phyloP scores from a whole-genome alignment of 495 filamentous ascomycete genomes.

The Durotheca rogersii region DNA sequence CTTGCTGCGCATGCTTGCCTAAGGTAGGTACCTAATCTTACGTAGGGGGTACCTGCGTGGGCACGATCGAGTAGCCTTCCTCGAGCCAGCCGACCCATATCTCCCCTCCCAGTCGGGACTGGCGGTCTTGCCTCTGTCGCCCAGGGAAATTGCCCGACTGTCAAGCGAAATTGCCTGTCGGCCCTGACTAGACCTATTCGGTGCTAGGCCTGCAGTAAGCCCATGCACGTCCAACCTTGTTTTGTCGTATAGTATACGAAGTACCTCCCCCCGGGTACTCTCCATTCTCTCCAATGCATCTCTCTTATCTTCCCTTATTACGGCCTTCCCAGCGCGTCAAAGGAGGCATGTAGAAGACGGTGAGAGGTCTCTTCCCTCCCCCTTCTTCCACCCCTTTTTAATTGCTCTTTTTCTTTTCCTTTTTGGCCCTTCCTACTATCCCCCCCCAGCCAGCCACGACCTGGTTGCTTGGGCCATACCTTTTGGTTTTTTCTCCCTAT shows the following conservation, averaged over 20 bases:
- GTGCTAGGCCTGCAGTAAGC: constrained; percentile 8
- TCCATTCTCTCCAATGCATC: no score
- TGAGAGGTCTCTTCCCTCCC: background rate
- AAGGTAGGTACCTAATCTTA: no score
- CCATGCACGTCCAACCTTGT: constrained; percentile 5
- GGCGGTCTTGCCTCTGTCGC: constrained; percentile 23
- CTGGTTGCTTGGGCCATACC: constrained; percentile 22
- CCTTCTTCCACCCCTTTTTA: background rate
- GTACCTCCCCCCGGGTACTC: no score
- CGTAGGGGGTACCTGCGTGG: no score
- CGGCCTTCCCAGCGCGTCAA: constrained; percentile 20
- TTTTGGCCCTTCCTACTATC: constrained; percentile 9
- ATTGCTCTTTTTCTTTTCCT: background rate
- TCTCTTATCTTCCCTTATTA: no score
- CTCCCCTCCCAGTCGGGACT: constrained; percentile 15
- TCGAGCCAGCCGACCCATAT: constrained; percentile 7
- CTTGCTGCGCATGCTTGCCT: no score
- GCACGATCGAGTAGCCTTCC: no score
- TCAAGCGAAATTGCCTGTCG: constrained; percentile 33
- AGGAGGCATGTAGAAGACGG: background rate
- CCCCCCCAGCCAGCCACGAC: background rate
- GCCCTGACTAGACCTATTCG: constrained; percentile 24
- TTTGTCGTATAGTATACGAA: background rate
- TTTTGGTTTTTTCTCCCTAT: constrained; percentile 5
- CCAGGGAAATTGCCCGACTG: constrained; percentile 34